Percentiles rank a stretch among this genome's conserved stretches.
Evolutionary conservation across 257 asterid genomes (phyloP).

Genomic region (Nyctanthes arbortristis): DNA sequence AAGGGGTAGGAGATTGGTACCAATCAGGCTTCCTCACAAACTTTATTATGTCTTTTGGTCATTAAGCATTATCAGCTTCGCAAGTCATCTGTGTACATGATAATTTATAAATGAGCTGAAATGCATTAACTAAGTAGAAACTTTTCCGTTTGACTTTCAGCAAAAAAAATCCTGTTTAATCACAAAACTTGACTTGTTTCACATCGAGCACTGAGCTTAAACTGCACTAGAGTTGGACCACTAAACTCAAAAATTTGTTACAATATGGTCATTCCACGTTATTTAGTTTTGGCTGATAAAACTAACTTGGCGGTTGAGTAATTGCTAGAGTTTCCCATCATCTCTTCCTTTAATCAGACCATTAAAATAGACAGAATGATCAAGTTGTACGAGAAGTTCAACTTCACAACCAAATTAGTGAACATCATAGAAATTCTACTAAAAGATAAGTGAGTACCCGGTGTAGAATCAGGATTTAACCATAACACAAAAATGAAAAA

Average conservation of each 20-base stretch:
- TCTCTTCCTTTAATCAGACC: background rate
- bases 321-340: background rate
- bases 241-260: background rate
- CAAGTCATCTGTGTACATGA: background rate
- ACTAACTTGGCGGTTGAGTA: background rate
- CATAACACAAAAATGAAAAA: too few species aligned
- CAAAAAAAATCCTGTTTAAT: background rate
- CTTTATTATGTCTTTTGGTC: background rate
- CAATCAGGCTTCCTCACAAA: background rate
- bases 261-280: background rate
- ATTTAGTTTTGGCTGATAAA: background rate
- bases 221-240: background rate
- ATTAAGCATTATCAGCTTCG: background rate
- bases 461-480: too few species aligned
- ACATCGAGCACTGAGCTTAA: background rate
- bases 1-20: background rate
- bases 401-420: too few species aligned
- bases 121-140: background rate
- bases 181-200: background rate
- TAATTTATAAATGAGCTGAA: too few species aligned
- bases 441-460: too few species aligned
- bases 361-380: background rate
- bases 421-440: too few species aligned
- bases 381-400: background rate
- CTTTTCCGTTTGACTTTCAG: background rate